phyloP scores from a whole-genome alignment of 2,329 filamentous ascomycete genomes.

The Claviceps maximensis region DNA sequence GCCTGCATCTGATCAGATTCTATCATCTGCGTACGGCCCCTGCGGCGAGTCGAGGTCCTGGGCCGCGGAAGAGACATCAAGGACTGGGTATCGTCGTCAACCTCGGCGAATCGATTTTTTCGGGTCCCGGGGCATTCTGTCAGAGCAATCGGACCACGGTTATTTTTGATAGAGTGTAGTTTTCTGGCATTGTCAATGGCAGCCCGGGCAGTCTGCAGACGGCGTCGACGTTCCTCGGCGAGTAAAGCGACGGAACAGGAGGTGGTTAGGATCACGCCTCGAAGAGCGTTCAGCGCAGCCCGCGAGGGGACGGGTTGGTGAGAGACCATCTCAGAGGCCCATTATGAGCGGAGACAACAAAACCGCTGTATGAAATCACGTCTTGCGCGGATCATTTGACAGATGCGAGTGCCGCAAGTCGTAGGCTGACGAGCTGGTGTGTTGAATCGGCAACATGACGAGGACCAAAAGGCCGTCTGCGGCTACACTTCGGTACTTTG shows the following conservation, averaged over 20 bases:
- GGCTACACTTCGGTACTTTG: not conserved
- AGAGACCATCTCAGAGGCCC: slow-evolving; percentile 28
- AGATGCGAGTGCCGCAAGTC: not conserved
- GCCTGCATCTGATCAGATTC: not conserved
- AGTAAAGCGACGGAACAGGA: slow-evolving; percentile 42
- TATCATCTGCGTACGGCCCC: slow-evolving; percentile 9
- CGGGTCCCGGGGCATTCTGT: slow-evolving; percentile 13
- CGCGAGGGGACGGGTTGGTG: slow-evolving; percentile 39
- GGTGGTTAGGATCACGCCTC: slow-evolving; percentile 41
- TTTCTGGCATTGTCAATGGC: slow-evolving; percentile 40
- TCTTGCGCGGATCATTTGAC: not conserved
- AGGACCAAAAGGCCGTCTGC: not conserved
- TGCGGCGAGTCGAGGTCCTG: slow-evolving; percentile 17
- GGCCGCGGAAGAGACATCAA: slow-evolving; percentile 8
- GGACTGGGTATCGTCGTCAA: slow-evolving; percentile 15
- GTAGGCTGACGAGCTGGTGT: not conserved
- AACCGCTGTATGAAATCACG: not conserved
- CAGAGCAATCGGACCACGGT: slow-evolving; percentile 16
- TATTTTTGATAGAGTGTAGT: slow-evolving; percentile 27
- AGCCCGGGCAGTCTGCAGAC: slow-evolving; percentile 35
- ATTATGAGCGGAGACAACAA: slow-evolving; percentile 8
- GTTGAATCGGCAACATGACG: not conserved
- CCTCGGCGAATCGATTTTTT: slow-evolving; percentile 9
- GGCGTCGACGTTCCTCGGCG: slow-evolving; percentile 42
- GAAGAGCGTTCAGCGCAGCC: slow-evolving; percentile 41